Evolutionary conservation across 192 early-diverging fungal genomes (phyloP), one percentile per base, ranked within the genome.

Genomic region (Chytriomyces sp.): DNA sequence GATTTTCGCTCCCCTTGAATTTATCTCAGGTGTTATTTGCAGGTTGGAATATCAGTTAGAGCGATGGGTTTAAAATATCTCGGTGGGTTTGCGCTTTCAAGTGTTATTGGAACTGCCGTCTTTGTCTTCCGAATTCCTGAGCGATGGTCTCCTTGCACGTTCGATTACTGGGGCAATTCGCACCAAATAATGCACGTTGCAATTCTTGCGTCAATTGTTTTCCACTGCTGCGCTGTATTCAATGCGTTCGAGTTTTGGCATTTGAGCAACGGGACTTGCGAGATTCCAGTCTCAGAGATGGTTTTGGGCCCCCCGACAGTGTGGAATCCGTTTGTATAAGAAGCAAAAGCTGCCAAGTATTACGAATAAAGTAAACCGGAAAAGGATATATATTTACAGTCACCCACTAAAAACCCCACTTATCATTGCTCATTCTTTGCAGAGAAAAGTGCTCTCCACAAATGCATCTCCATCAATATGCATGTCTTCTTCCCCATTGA

Each of bases 381-480:
- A 35, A 35, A 35, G 35, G 35, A 35, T 35, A 35, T 35, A 35
- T 35, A 35, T 35, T 35, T 35, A 35, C 35, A 35, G 35, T 35
- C 35, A n/a, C 11, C 24, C 11, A 20, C 11, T 28, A 64, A 64
- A 64, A 64, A 20, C 11, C 23, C 18, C 62, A 64, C 18, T n/a
- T 64, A 35, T 35, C 35, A 35, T 35, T 35, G 35, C 35, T 68
- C 67, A 73, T 44, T 73, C 71, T 44, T 62, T 73, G 13, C 13
- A 73, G 44, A 89, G 81, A 65, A 94, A 92, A 5, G 93, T 91
- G 49, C 91, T 86, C 83, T 97, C 95, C 75, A 94, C 90, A 86
- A 94, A 95, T 45, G 91, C 83, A 28, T 89, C 78, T 10, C 95
- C 95, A 7, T 83, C 81, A 16, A 92, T 45, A 35, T 80, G 79